Evolutionary conservation across 1,139 yeast species (phyloP), one percentile per base, ranked within the genome.

Genomic region (Scheffersomyces titani): DNA sequence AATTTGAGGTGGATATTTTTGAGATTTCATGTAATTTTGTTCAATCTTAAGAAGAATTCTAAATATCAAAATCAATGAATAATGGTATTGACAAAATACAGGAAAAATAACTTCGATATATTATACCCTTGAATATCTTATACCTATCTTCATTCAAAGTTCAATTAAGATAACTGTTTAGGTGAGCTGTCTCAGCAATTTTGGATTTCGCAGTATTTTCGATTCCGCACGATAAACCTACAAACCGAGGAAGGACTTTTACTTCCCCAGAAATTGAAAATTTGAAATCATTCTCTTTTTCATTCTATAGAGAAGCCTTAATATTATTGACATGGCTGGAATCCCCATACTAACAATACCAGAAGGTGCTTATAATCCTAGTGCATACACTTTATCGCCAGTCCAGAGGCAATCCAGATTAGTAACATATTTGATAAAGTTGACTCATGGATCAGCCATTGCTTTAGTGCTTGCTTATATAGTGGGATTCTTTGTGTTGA

Each of bases 311-410:
- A 9, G 13, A 13, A 24, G 2, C 30, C 30, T 3, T 24, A 24
- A 6, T 30, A 30, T 16, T 11, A 30, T 30, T 30, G 40, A 30
- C 40, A 30, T 30, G 40, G 16, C 40, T 30, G 40, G 61, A 16
- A 70, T 78, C 6, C 81, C 82, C 1, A 65, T 70, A 24, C 66
- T 78, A 19, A 76, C 83, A 1, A 77, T 80, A 0, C 83, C 84
- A 2, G 84, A 80, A 59, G 57, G 78, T 1, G 77, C 83, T 0
- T 80, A 72, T 59, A 80, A 79, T 56, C 70, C 76, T 2, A 60
- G 68, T 19, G 59, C 67, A 9, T 77, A 73, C 58, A 53, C 60
- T 11, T 56, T 61, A 2, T 54, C 66, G 2, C 51, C 54, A 16
- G 49, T 57, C 21, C 61, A 66, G n/a, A 64, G 68, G n/a, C 61